These are phyloP conservation scores for Psophocarpus tetragonolobus DNA, from an alignment of 306 rosid genomes.

Conservation along the genomic window DNA sequence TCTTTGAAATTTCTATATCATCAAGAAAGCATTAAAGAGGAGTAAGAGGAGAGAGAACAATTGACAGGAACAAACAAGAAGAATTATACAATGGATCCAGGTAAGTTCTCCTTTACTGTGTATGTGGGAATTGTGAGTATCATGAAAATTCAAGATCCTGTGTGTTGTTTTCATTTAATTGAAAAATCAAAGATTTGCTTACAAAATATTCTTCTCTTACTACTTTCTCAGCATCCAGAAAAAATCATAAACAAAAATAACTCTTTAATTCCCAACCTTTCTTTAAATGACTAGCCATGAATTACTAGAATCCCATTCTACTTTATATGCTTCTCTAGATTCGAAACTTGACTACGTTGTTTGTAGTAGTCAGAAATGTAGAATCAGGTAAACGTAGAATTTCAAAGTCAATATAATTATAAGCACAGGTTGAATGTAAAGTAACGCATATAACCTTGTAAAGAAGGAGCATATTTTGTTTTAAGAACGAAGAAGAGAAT, in stretches of 20 bases:
- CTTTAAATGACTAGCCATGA: constrained; percentile 27
- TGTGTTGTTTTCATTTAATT: too few species aligned
- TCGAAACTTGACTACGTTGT: too few species aligned
- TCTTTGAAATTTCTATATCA: too few species aligned
- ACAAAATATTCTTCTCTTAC: background rate
- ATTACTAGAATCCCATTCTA: constrained; percentile 3
- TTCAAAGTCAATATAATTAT: constrained; percentile 20
- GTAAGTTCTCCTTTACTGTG: too few species aligned
- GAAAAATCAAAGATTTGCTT: too few species aligned
- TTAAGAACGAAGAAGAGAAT: background rate
- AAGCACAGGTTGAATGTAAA: background rate
- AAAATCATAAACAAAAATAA: background rate
- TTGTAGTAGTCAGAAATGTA: too few species aligned
- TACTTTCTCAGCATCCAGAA: background rate
- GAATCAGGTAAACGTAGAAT: background rate
- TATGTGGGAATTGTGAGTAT: too few species aligned
- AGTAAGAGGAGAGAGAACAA: too few species aligned
- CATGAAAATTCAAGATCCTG: too few species aligned
- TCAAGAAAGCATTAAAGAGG: too few species aligned
- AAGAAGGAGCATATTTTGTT: constrained; percentile 12
- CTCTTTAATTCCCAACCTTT: constrained; percentile 26
- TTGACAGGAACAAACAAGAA: too few species aligned
- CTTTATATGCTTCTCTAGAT: background rate
- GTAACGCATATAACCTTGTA: background rate
- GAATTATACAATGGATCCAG: too few species aligned